phyloP scores from a whole-genome alignment of 179 eudicot genomes.

The Pouteria campechiana region DNA sequence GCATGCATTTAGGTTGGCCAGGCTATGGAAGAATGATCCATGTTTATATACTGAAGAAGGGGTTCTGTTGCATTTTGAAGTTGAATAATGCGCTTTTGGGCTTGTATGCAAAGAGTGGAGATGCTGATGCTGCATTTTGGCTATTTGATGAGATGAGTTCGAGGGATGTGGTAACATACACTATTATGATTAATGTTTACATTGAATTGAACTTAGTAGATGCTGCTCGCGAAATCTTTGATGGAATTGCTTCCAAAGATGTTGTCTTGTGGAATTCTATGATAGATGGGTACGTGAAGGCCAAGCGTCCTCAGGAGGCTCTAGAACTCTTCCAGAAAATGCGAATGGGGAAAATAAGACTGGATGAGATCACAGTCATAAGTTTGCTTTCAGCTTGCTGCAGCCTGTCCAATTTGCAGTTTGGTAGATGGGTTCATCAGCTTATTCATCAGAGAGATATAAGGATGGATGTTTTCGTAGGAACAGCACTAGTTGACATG shows the following conservation, averaged over 20 bases:
- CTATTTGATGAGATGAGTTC: constrained; percentile 8
- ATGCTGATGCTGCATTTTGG: constrained; percentile 1
- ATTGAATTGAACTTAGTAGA: constrained; percentile 2
- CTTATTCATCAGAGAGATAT: constrained; percentile 5
- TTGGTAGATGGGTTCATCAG: constrained; percentile 8
- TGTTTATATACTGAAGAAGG: constrained; percentile 3
- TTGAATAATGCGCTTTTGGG: constrained; percentile 8
- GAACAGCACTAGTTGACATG: constrained; percentile 15
- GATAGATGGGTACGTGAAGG: constrained; percentile 12
- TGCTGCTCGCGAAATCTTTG: constrained; percentile 7
- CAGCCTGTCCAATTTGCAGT: constrained; percentile 5
- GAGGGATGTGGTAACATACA: constrained; percentile 3
- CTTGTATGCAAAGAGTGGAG: constrained; percentile 7
- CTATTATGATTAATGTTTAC: constrained; percentile 12
- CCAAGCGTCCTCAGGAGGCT: constrained; percentile 7
- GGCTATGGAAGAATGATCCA: constrained; percentile 9
- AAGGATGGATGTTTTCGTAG: constrained; percentile 5
- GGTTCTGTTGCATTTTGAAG: neutral
- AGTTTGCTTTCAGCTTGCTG: constrained; percentile 13
- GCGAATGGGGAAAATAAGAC: constrained; percentile 1
- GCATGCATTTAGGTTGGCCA: neutral
- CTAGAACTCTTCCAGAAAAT: constrained; percentile 10
- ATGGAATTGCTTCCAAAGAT: constrained; percentile 7
- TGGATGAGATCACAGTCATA: constrained; percentile 7
- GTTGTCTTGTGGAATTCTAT: constrained; percentile 15